Evolutionary conservation across 2,329 filamentous ascomycete genomes (phyloP), one percentile per base, ranked within the genome.

Genomic region (Xylariaceae sp.): DNA sequence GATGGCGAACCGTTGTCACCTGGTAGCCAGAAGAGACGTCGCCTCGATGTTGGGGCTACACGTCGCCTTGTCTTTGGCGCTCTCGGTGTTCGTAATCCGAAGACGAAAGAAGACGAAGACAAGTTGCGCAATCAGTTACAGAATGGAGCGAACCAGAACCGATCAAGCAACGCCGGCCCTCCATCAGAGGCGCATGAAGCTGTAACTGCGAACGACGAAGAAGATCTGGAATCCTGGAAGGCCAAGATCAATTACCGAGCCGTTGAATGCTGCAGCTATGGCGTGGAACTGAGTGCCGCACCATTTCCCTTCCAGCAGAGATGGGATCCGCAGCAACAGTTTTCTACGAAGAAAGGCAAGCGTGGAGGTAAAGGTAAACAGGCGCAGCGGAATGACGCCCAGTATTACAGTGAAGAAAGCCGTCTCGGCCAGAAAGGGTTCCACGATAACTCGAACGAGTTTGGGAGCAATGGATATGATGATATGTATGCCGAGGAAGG

Each of bases 241-340:
- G 76, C 83, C 3, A 90, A 86, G 65, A 87, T 97, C 61, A 81
- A 78, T 9, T 85, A 96, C 62, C 82, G 83, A 23, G 92, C 90
- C 18, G 89, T 95, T 0, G 93, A 97, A 72, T 97, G 92, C 73
- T 84, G 86, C 62, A 81, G 89, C n/a, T 82, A 89, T 35, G 82
- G 80, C 4, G 76, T 90, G 45, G 76, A 82, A 37, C 78, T 96
- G 51, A 88, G 83, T 56, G 82, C 89, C 39, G 92, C 93, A 0
- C 90, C 92, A 0, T 97, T 95, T 69, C 92, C 92, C 0, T 97
- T 97, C 72, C 79, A 89, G 13, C 92, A 97, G 72, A 83, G 89
- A 51, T 97, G 92, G 93, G 90, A 96, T 73, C 82, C 84, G 2
- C 87, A 91, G 62, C 89, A 92, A 67, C 80, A 83, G 71, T 64